Evolutionary conservation across 2,329 filamentous ascomycete genomes (phyloP), one percentile per base, ranked within the genome.

Genomic region (Paraphoma sp.): DNA sequence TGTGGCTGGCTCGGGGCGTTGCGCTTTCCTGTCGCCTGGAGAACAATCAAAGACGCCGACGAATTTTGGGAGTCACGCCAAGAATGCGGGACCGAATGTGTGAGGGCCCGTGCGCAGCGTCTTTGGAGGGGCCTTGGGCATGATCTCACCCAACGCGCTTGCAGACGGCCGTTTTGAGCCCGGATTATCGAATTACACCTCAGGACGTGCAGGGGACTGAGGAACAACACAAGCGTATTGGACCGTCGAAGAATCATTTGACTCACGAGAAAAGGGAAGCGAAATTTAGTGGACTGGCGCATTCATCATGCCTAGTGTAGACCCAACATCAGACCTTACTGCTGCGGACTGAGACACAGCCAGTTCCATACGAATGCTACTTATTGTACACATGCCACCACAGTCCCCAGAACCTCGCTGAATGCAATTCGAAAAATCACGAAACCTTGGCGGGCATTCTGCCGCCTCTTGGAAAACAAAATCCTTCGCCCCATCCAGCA

Each of bases 361-460:
- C 48, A 46, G 50, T 47, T 71, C 62, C 65, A 65, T 71, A 70
- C 60, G 65, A 75, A 74, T 67, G 66, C 59, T 68, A 65, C 53
- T 72, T 70, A 61, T 71, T 70, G 64, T 74, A 73, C 71, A 73
- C 52, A 30, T 63, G 54, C 56, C 61, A 51, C 60, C 62, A 46
- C 51, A 46, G 33, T 49, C 43, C 40, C 23, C 51, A 51, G 40
- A 45, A 43, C 30, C 40, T 43, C 43, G 36, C 52, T 48, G 31
- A 48, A 45, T 44, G 51, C 56, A 44, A 45, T 45, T 45, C 40
- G 41, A 51, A 45, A 45, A 44, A 31, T 23, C 28, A 45, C 14
- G n/a, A 30, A n/a, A 9, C 44, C 44, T 12, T 14, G 11, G 28
- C n/a, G 5, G 44, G 28, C 16, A 46, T n/a, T 8, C 16, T 23